Evolutionary conservation across 108 stramenopile genomes (phyloP).

Genomic region (Pseudonitzschia pungens): DNA sequence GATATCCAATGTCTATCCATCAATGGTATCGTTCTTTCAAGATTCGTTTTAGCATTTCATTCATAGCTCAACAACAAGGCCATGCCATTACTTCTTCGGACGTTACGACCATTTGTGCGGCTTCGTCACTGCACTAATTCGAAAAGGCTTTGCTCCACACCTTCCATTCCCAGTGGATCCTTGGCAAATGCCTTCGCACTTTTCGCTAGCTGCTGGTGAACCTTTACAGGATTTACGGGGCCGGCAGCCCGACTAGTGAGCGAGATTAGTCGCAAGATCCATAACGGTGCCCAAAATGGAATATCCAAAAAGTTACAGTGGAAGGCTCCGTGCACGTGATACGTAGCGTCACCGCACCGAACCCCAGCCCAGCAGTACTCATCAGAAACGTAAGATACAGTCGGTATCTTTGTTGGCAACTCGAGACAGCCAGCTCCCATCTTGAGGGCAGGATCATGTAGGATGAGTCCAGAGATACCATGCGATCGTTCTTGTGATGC

Average conservation of each 20-base stretch:
- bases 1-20: too few species aligned
- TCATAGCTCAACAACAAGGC: too few species aligned
- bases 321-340: conserved; percentile 4
- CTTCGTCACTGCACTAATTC: not conserved
- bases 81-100: too few species aligned
- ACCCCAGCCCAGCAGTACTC: conserved; percentile 6
- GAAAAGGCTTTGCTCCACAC: not conserved
- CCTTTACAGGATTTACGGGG: not conserved
- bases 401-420: not conserved
- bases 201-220: conserved; percentile 3
- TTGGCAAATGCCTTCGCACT: not conserved
- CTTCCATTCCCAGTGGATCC: not conserved
- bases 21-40: too few species aligned
- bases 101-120: too few species aligned
- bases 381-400: not conserved
- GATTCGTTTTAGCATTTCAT: too few species aligned
- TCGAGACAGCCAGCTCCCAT: not conserved
- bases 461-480: not conserved
- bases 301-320: conserved; percentile 8
- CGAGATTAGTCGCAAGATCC: not conserved
- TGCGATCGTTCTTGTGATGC: not conserved
- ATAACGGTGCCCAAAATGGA: conserved; percentile 4
- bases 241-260: not conserved
- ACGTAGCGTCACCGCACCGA: not conserved
- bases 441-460: conserved; percentile 6